These are phyloP conservation scores for Phaseolus coccineus DNA, from an alignment of 331 rosid species.

Conservation along the genomic window DNA sequence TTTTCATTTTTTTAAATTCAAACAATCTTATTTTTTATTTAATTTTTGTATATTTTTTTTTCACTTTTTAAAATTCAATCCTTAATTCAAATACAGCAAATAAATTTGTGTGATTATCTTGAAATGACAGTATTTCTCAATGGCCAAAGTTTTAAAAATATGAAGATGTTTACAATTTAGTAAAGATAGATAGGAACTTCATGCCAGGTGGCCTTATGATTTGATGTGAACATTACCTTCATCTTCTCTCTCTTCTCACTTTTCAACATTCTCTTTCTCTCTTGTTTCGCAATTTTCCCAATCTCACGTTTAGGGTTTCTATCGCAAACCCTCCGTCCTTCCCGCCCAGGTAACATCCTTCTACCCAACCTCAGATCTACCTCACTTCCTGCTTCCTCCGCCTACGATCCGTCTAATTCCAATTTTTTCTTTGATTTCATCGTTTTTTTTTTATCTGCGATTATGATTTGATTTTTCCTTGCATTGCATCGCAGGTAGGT, in stretches of 20 bases:
- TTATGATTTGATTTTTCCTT: neutral
- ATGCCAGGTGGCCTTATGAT: constrained; percentile 9
- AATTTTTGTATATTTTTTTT: too few species aligned
- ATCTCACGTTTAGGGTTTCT: constrained; percentile 55
- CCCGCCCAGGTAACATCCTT: constrained; percentile 53
- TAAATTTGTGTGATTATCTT: too few species aligned
- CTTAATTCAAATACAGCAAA: too few species aligned
- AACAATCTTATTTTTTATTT: too few species aligned
- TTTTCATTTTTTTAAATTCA: too few species aligned
- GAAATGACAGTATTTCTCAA: too few species aligned
- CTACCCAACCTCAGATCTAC: constrained; percentile 41
- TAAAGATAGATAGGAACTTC: too few species aligned
- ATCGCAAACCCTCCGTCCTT: constrained; percentile 22
- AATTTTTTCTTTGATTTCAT: constrained; percentile 9
- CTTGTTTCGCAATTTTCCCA: constrained; percentile 20
- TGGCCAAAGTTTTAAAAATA: too few species aligned
- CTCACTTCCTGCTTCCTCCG: neutral
- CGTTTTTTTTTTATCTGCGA: constrained; percentile 3
- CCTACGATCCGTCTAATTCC: neutral
- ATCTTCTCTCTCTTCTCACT: neutral
- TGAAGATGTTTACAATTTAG: too few species aligned
- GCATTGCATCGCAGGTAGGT: constrained; percentile 49
- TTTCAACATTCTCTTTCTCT: neutral
- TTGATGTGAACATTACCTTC: neutral
- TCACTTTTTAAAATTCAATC: too few species aligned